phyloP scores from a whole-genome alignment of 1,139 yeast species.

The Yamadazyma dendronema region DNA sequence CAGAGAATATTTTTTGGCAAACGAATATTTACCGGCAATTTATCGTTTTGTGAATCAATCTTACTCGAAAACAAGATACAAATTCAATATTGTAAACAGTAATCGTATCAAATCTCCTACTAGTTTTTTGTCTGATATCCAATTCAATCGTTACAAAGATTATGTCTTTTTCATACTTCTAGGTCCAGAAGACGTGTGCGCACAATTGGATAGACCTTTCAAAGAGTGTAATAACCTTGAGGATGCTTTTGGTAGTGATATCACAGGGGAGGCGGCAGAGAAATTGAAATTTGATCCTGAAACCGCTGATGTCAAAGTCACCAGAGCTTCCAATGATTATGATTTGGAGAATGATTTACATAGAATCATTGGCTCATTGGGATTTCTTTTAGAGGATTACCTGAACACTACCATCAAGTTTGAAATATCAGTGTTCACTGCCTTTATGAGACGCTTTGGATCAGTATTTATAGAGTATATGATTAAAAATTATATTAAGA shows the following conservation, averaged over 20 bases:
- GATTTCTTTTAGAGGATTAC: constrained; percentile 25
- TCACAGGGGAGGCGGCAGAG: constrained; percentile 19
- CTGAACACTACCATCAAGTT: constrained; percentile 7
- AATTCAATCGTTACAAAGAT: constrained; percentile 20
- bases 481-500: constrained; percentile 17
- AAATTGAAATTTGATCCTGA: constrained; percentile 7
- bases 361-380: constrained; percentile 45
- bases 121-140: constrained; percentile 27
- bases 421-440: constrained; percentile 54
- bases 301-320: constrained; percentile 16
- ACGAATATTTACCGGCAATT: background rate
- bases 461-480: constrained; percentile 29
- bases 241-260: constrained; percentile 28
- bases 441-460: constrained; percentile 47
- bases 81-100: constrained; percentile 41
- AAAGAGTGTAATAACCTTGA: constrained; percentile 16
- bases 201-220: constrained; percentile 23
- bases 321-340: constrained; percentile 18
- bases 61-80: constrained; percentile 44
- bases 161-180: constrained; percentile 26
- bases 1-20: background rate
- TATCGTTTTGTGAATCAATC: constrained; percentile 40
- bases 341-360: constrained; percentile 18
- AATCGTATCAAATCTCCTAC: constrained; percentile 36
- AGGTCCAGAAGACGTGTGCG: constrained; percentile 23